Evolutionary conservation across 352 stramenopile genomes (phyloP).

Genomic region (Blastocystis sp.): DNA sequence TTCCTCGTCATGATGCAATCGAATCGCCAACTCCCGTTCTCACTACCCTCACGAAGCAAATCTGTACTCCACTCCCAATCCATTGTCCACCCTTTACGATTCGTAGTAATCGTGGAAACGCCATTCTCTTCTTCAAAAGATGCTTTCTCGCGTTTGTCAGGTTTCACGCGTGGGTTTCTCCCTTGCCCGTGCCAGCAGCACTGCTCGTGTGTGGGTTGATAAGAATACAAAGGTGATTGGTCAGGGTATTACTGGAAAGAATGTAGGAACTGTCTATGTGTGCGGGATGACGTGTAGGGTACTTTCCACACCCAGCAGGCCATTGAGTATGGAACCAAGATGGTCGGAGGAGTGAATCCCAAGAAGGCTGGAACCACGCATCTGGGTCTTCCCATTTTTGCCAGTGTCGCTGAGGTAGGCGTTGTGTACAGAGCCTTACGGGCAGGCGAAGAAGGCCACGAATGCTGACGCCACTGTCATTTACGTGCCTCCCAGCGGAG

Average conservation of each 20-base stretch:
- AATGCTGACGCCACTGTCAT: conserved; percentile 89
- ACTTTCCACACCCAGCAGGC: conserved; percentile 94
- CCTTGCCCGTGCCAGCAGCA: conserved; percentile 60
- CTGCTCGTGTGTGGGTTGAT: conserved; percentile 96
- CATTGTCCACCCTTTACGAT: no score
- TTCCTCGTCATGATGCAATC: no score
- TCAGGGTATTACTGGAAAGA: conserved; percentile 98
- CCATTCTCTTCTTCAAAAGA: no score
- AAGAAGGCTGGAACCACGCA: conserved; percentile 93
- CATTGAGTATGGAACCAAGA: conserved; percentile 97
- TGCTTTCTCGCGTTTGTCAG: conserved; percentile 20
- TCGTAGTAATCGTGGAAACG: no score
- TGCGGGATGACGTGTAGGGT: conserved; percentile 66
- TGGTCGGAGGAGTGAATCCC: conserved; percentile 94
- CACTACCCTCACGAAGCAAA: no score
- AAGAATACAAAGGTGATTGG: conserved; percentile 97
- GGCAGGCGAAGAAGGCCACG: conserved; percentile 72
- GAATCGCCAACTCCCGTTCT: no score
- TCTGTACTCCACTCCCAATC: no score
- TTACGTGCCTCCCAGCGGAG: conserved; percentile 95
- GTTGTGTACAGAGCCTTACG: neutral
- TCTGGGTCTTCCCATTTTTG: conserved; percentile 92
- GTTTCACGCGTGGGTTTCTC: conserved; percentile 19
- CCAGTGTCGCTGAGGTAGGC: conserved; percentile 80
- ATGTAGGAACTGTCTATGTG: conserved; percentile 66